phyloP scores from a whole-genome alignment of 192 early-diverging fungal genomes.

The Coemansia sp. region DNA sequence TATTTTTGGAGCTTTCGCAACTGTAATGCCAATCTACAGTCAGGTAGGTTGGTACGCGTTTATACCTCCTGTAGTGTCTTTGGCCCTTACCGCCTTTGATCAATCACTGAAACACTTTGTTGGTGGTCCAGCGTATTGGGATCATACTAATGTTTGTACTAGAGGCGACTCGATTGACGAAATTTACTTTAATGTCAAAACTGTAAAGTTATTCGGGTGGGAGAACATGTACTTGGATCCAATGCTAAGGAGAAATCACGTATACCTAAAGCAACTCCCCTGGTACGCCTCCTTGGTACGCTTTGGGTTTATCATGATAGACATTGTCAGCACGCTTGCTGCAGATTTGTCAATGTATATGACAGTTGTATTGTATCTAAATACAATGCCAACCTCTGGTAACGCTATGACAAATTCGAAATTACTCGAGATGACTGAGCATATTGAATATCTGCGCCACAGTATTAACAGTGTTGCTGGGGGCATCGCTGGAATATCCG shows the following conservation, averaged over 20 bases:
- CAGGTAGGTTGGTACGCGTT: background rate
- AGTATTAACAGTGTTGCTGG: background rate
- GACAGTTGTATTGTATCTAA: background rate
- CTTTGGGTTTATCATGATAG: background rate
- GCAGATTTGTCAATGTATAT: background rate
- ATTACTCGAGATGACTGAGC: background rate
- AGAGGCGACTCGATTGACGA: background rate
- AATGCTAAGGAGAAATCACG: background rate
- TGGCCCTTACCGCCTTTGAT: background rate
- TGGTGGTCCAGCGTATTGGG: background rate
- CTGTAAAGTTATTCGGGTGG: slow-evolving; percentile 11
- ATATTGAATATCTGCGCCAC: background rate
- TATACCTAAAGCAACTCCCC: background rate
- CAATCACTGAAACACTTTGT: background rate
- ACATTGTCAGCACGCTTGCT: background rate
- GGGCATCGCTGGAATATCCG: background rate
- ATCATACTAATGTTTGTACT: background rate
- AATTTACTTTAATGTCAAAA: background rate
- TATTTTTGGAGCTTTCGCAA: background rate
- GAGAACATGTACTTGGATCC: slow-evolving; percentile 4
- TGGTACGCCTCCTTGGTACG: slow-evolving; percentile 5
- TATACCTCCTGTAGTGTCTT: background rate
- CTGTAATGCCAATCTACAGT: background rate
- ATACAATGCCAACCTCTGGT: background rate
- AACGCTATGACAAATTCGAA: background rate